Percentiles rank a stretch among this genome's conserved stretches.
phyloP scores from a whole-genome alignment of 179 eudicot species.

The Pouteria campechiana region DNA sequence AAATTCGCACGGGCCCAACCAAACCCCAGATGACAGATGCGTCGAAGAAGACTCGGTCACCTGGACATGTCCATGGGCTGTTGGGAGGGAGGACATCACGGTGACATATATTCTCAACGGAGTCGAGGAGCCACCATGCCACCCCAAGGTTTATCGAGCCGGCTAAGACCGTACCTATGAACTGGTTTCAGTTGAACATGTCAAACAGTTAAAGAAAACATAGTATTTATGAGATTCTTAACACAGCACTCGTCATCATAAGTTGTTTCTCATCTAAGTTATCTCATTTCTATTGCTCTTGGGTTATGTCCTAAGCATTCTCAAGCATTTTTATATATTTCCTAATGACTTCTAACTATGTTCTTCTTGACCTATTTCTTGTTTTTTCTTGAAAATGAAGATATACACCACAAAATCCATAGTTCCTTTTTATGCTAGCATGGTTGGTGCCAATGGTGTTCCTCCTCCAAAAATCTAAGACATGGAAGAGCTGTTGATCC shows the following conservation, averaged over 20 bases:
- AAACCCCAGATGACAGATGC: conserved; percentile 98
- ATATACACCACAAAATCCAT: too few species aligned
- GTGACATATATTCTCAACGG: conserved; percentile 63
- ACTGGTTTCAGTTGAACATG: conserved; percentile 24
- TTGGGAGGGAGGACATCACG: conserved; percentile 49
- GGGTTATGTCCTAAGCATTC: background rate
- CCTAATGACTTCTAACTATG: too few species aligned
- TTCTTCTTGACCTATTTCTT: too few species aligned
- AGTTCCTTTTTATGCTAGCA: too few species aligned
- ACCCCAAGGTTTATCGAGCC: conserved; percentile 81
- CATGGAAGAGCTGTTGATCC: too few species aligned
- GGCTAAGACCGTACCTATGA: conserved; percentile 83
- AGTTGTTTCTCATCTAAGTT: background rate
- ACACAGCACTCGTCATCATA: background rate
- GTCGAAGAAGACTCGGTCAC: conserved; percentile 77
- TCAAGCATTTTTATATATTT: too few species aligned
- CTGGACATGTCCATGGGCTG: conserved; percentile 95
- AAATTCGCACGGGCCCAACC: conserved; percentile 73
- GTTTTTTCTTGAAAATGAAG: too few species aligned
- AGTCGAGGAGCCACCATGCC: conserved; percentile 76
- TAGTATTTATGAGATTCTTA: background rate
- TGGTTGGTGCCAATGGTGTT: too few species aligned
- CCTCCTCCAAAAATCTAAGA: too few species aligned
- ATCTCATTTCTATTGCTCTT: background rate
- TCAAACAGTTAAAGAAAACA: background rate